Percentiles rank a stretch among this genome's conserved stretches.
These are phyloP conservation scores for Pseudomassariella vexata DNA, from an alignment of 2,329 filamentous ascomycete species.

Conservation along the genomic window DNA sequence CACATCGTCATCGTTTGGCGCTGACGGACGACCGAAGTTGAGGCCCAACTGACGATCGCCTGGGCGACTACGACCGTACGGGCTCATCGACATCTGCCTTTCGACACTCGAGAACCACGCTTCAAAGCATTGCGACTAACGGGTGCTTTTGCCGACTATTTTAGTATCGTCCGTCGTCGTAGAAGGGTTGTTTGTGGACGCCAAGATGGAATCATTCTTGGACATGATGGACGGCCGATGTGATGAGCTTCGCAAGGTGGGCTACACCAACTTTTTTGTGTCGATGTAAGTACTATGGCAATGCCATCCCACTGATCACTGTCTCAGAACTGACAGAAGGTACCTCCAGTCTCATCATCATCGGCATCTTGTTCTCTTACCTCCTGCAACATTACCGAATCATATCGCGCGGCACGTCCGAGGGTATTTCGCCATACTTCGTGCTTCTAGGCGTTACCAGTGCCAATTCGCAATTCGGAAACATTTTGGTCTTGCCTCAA, in stretches of 20 bases:
- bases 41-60: too few species aligned
- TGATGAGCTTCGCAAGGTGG: conserved; percentile 45
- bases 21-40: too few species aligned
- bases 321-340: conserved; percentile 13
- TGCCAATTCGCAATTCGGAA: conserved; percentile 81
- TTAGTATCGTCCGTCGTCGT: too few species aligned
- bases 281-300: conserved; percentile 40
- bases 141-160: too few species aligned
- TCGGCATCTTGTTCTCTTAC: conserved; percentile 89
- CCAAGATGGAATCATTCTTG: conserved; percentile 25
- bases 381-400: conserved; percentile 93
- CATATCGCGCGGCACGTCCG: conserved; percentile 75
- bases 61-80: too few species aligned
- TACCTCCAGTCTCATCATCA: conserved; percentile 58
- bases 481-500: conserved; percentile 82
- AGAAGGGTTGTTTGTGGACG: too few species aligned
- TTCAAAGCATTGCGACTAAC: too few species aligned
- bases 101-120: too few species aligned
- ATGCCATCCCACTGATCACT: background rate
- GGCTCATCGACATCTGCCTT: too few species aligned
- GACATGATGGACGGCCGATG: conserved; percentile 32
- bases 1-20: too few species aligned
- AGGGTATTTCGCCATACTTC: conserved; percentile 93
- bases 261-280: conserved; percentile 48
- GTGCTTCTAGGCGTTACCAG: conserved; percentile 90